Conservation (phyloP, 2,329 filamentous ascomycete genomes). For the Pseudocercospora vitis region DNA sequence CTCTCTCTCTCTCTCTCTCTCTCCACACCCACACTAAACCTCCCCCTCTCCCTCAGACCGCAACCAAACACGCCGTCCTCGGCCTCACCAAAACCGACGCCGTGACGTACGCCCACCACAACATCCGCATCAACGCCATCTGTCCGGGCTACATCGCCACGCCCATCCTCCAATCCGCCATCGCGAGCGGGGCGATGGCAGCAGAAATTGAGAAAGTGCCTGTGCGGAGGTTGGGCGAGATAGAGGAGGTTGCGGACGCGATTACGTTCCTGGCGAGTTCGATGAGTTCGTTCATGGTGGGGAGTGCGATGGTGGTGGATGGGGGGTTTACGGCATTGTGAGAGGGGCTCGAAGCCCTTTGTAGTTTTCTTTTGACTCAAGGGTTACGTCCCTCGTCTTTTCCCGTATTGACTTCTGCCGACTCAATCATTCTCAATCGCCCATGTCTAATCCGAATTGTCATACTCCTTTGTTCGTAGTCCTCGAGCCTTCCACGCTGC, state of each 20-base stretch:
- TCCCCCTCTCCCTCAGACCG: slow-evolving; percentile 24
- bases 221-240: slow-evolving; percentile 54
- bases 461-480: too few species aligned
- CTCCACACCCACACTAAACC: not conserved
- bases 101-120: slow-evolving; percentile 51
- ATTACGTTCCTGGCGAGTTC: slow-evolving; percentile 42
- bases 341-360: too few species aligned
- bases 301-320: slow-evolving; percentile 22
- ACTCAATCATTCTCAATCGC: too few species aligned
- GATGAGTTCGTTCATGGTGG: slow-evolving; percentile 34
- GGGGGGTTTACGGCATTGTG: slow-evolving; percentile 24
- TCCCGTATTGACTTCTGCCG: too few species aligned
- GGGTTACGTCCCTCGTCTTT: too few species aligned
- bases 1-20: too few species aligned
- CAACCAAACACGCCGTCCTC: slow-evolving; percentile 56
- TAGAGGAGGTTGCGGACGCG: slow-evolving; percentile 59
- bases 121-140: slow-evolving; percentile 62
- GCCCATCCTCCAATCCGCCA: slow-evolving; percentile 13
- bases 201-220: slow-evolving; percentile 54
- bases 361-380: too few species aligned
- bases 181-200: slow-evolving; percentile 18
- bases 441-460: too few species aligned
- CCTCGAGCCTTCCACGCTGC: too few species aligned
- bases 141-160: slow-evolving; percentile 48
- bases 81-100: slow-evolving; percentile 58